Evolutionary conservation across 1,284 basidiomycete genomes (phyloP).

Genomic region (Exobasidium rhododendri): DNA sequence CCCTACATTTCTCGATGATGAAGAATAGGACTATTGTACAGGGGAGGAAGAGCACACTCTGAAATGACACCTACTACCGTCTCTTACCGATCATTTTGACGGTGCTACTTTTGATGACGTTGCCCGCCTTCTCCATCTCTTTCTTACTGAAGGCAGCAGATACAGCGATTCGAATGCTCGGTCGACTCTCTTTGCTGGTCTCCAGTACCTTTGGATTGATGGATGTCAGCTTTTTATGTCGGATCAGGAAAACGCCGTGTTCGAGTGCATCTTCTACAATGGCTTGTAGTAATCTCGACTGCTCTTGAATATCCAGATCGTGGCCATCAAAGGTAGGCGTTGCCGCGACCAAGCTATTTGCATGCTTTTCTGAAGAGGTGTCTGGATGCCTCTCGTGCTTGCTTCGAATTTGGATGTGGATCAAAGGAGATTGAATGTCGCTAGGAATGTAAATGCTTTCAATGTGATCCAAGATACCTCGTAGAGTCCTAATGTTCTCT

Average conservation of each 20-base stretch:
- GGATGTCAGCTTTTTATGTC: conserved; percentile 37
- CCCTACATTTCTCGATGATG: too few species aligned
- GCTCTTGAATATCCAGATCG: conserved; percentile 38
- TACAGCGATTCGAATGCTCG: conserved; percentile 82
- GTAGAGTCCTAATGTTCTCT: conserved; percentile 74
- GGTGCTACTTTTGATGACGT: conserved; percentile 70
- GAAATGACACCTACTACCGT: conserved; percentile 1
- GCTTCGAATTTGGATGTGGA: conserved; percentile 72
- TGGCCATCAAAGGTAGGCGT: conserved; percentile 19
- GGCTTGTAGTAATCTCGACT: conserved; percentile 37
- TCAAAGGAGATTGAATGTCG: conserved; percentile 76
- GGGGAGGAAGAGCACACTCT: too few species aligned
- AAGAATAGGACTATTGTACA: too few species aligned
- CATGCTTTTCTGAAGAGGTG: conserved; percentile 34
- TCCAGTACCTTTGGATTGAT: conserved; percentile 43
- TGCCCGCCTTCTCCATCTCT: conserved; percentile 84
- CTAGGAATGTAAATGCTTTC: conserved; percentile 77
- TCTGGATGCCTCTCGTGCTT: conserved; percentile 42
- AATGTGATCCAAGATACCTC: conserved; percentile 70
- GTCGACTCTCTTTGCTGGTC: conserved; percentile 58
- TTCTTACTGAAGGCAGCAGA: conserved; percentile 75
- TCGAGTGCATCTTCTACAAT: conserved; percentile 46
- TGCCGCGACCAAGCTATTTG: conserved; percentile 11
- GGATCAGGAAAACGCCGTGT: conserved; percentile 39
- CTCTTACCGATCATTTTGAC: conserved; percentile 64